Conservation (phyloP, 208 protist species). For the Borovskyia barvae region DNA sequence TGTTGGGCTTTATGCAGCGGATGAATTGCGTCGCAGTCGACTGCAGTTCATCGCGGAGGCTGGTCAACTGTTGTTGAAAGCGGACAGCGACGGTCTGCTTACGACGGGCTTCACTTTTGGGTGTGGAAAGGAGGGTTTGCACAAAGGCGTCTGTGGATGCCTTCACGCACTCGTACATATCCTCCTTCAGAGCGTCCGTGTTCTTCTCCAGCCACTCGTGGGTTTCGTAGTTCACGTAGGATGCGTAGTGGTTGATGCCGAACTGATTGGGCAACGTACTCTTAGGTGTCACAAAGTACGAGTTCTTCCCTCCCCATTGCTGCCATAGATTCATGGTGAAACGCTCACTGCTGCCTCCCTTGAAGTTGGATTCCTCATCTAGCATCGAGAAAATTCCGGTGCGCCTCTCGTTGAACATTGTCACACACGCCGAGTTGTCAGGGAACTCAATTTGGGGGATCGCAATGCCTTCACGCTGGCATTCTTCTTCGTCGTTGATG, state of each 20-base stretch:
- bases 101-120: conserved; percentile 33
- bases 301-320: conserved; percentile 41
- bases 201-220: conserved; percentile 93
- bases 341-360: conserved; percentile 58
- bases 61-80: conserved; percentile 78
- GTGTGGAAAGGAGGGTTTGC: conserved; percentile 47
- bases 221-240: conserved; percentile 85
- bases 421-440: conserved; percentile 87
- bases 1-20: conserved; percentile 93
- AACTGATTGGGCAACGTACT: conserved; percentile 87
- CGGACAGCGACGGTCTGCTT: conserved; percentile 81
- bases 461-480: conserved; percentile 76
- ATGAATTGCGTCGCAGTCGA: conserved; percentile 93
- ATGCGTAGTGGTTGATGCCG: conserved; percentile 90
- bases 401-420: conserved; percentile 81
- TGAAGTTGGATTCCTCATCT: conserved; percentile 89
- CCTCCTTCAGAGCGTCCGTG: conserved; percentile 84
- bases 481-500: conserved; percentile 93
- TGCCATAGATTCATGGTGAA: conserved; percentile 82
- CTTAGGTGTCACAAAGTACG: conserved; percentile 83
- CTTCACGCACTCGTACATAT: conserved; percentile 57
- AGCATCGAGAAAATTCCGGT: conserved; percentile 86
- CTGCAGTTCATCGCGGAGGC: conserved; percentile 75
- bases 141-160: conserved; percentile 62
- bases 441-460: conserved; percentile 78